Evolutionary conservation across 169 alveolate genomes (phyloP).

Genomic region (Theileria parva): DNA sequence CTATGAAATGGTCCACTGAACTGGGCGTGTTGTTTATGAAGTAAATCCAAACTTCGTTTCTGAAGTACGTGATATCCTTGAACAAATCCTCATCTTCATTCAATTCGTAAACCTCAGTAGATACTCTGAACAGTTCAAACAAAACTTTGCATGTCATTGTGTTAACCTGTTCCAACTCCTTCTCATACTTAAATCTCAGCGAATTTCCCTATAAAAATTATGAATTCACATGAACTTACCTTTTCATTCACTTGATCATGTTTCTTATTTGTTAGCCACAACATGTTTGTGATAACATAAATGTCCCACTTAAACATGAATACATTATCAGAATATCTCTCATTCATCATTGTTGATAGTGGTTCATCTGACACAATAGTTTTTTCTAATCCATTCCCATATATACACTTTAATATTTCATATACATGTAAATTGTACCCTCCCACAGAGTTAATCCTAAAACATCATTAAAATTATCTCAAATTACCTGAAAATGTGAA

Average conservation of each 20-base stretch:
- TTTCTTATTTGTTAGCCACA: neutral
- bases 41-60: slow-evolving; percentile 3
- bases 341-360: neutral
- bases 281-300: neutral
- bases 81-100: neutral
- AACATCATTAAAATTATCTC: neutral
- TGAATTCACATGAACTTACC: neutral
- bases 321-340: neutral
- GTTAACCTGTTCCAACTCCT: neutral
- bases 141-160: neutral
- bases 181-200: neutral
- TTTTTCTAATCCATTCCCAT: neutral
- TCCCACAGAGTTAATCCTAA: neutral
- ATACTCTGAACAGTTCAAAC: neutral
- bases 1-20: neutral
- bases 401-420: neutral
- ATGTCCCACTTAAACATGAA: neutral
- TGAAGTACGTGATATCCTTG: neutral
- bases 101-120: neutral
- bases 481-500: slow-evolving; percentile 1
- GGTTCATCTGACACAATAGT: neutral
- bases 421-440: slow-evolving; percentile 7
- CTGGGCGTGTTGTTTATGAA: neutral
- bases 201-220: neutral
- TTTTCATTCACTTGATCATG: neutral